phyloP scores from a whole-genome alignment of 2,329 filamentous ascomycete species.

The Aspergillus uvarum region DNA sequence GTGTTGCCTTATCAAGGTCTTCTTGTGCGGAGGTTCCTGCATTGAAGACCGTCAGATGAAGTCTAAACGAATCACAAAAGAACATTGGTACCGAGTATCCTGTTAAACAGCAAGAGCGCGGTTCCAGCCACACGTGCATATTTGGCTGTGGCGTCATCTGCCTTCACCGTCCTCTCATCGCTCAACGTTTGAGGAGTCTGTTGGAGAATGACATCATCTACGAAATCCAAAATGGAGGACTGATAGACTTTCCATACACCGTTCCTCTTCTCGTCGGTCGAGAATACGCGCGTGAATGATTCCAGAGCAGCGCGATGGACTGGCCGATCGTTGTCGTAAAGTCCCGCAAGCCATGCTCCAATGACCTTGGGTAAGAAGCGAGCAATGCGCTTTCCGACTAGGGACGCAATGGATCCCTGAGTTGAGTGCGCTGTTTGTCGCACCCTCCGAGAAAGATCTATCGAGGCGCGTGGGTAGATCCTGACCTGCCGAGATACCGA shows the following conservation, averaged over 20 bases:
- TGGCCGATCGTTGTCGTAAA: slow-evolving; percentile 78
- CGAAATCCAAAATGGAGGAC: slow-evolving; percentile 75
- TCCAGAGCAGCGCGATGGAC: slow-evolving; percentile 76
- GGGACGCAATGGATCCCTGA: slow-evolving; percentile 62
- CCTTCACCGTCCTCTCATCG: slow-evolving; percentile 79
- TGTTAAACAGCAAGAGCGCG: slow-evolving; percentile 55
- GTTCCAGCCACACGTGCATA: slow-evolving; percentile 75
- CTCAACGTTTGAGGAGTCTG: slow-evolving; percentile 82
- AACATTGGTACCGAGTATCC: slow-evolving; percentile 48
- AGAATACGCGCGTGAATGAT: slow-evolving; percentile 72
- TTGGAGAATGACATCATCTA: slow-evolving; percentile 69
- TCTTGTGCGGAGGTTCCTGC: slow-evolving; percentile 35
- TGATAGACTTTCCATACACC: slow-evolving; percentile 82
- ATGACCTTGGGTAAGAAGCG: slow-evolving; percentile 74
- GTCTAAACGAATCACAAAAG: not conserved
- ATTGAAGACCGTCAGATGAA: slow-evolving; percentile 16
- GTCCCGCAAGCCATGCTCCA: slow-evolving; percentile 86
- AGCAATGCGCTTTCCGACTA: slow-evolving; percentile 76
- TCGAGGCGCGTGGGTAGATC: slow-evolving; percentile 83
- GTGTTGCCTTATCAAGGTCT: slow-evolving; percentile 61
- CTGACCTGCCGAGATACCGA: slow-evolving; percentile 60
- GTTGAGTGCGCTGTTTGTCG: slow-evolving; percentile 80
- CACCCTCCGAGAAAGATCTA: slow-evolving; percentile 84
- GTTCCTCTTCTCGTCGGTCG: slow-evolving; percentile 73
- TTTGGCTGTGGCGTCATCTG: slow-evolving; percentile 82